These are phyloP conservation scores for Kodamaea hsintzibuensis DNA, from an alignment of 805 yeast species.

Conservation along the genomic window DNA sequence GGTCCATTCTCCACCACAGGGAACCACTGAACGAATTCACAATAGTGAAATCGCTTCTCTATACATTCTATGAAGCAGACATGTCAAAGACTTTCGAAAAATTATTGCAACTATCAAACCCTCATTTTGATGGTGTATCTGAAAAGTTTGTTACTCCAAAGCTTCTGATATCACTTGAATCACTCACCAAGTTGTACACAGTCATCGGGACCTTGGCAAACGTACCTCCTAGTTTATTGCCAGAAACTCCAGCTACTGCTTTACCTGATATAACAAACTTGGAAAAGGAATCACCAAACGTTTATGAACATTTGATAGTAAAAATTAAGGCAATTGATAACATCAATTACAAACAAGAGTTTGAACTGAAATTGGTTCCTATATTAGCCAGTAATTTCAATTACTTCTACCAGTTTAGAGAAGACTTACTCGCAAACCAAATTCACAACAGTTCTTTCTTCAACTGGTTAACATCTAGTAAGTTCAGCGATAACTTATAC, in stretches of 20 bases:
- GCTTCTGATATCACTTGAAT: constrained; percentile 28
- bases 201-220: constrained; percentile 26
- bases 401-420: constrained; percentile 19
- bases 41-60: constrained; percentile 24
- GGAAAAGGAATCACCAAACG: constrained; percentile 21
- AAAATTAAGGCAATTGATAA: constrained; percentile 13
- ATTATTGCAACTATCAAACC: constrained; percentile 18
- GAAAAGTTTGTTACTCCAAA: constrained; percentile 16
- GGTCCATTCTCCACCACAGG: constrained; percentile 16
- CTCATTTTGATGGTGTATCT: constrained; percentile 6
- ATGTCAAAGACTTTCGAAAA: constrained; percentile 20
- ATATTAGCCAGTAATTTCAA: constrained; percentile 25
- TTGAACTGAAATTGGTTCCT: constrained; percentile 22
- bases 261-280: constrained; percentile 32
- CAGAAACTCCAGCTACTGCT: constrained; percentile 14
- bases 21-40: constrained; percentile 17
- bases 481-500: constrained; percentile 20
- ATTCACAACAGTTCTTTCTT: constrained; percentile 29
- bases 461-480: constrained; percentile 31
- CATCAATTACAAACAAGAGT: constrained; percentile 12
- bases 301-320: constrained; percentile 18
- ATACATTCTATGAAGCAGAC: constrained; percentile 24
- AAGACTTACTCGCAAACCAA: constrained; percentile 19
- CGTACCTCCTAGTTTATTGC: constrained; percentile 23
- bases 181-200: constrained; percentile 25